phyloP scores from a whole-genome alignment of 805 yeast genomes.

The Candida methanosorbosa region DNA sequence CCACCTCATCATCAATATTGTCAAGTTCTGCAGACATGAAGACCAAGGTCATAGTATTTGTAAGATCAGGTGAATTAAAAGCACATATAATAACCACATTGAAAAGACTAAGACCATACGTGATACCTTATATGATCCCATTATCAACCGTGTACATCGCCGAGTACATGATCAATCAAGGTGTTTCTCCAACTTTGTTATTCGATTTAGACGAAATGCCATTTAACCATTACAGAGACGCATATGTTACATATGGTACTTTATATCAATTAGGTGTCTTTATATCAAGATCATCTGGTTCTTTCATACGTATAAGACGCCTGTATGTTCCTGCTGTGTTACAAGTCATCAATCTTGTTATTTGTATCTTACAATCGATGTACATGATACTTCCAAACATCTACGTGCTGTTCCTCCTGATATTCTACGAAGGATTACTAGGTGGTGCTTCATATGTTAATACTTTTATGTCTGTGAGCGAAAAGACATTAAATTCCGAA shows the following conservation, averaged over 20 bases:
- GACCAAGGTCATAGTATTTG: not conserved
- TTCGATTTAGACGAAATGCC: slow-evolving; percentile 70
- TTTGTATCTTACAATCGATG: slow-evolving; percentile 59
- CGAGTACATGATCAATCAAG: slow-evolving; percentile 88
- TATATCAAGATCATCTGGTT: slow-evolving; percentile 77
- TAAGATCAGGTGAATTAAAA: slow-evolving; percentile 2
- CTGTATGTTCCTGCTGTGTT: slow-evolving; percentile 57
- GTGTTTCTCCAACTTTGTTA: slow-evolving; percentile 79
- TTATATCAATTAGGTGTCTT: slow-evolving; percentile 90
- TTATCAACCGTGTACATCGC: slow-evolving; percentile 73
- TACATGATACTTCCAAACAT: slow-evolving; percentile 48
- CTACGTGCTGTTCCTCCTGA: slow-evolving; percentile 50
- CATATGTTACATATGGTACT: slow-evolving; percentile 86
- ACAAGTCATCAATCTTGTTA: slow-evolving; percentile 54
- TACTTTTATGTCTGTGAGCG: slow-evolving; percentile 73
- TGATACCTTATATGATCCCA: slow-evolving; percentile 75
- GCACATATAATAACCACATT: slow-evolving; percentile 20
- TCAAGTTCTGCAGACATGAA: not conserved
- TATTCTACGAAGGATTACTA: slow-evolving; percentile 81
- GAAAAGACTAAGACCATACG: slow-evolving; percentile 30
- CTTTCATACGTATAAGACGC: slow-evolving; percentile 47
- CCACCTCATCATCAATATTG: not conserved
- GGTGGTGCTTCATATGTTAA: slow-evolving; percentile 92
- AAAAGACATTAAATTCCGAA: slow-evolving; percentile 38
- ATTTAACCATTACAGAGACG: slow-evolving; percentile 65